Base-by-base conservation (phyloP, 768 basidiomycete genomes). In the Xerocomellus chrysenteron region DNA sequence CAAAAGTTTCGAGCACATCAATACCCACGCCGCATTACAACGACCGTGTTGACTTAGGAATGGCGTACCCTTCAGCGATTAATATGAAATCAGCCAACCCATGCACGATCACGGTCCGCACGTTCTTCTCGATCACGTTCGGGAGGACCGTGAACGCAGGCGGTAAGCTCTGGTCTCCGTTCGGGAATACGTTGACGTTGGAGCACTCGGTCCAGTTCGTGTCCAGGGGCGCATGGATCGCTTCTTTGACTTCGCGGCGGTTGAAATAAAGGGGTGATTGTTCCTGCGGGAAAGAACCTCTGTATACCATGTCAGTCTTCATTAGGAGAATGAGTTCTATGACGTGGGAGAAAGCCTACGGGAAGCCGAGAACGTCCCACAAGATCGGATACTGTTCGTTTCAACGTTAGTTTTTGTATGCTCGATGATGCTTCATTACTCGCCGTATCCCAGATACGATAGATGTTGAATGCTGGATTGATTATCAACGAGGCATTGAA, bases 361-460 rank as follows among this genome's bases (percentile, higher is more conserved):
- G 88, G 79, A 87, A 90, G n/a, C 88, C 88, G 32, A 90, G 84
- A 6, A 90, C 87, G 57, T 90, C 88, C 88, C 87, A 90, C 13
- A 86, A 73, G 41, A 87, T 76, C 0, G 88, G 89, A 70, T 75
- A 88, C 60, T 77, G 43, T 12, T 19, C 12, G 5, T 30, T 16
- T 12, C 33, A 8, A 44, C 12, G 32, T 64, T n/a, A 62, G 50
- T 26, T 30, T 44, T 41, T 30, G 17, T 26, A 1, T 26, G 4
- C 2, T 37, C 3, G 10, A 26, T 17, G 6, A 21, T 0, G 11
- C 9, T n/a, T 4, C 6, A 9, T 10, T 16, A 64, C 79, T 56
- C 49, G 73, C 79, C 19, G 82, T 87, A 64, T 90, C 88, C 70
- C 88, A 87, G 52, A 91, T 87, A 21, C 86, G 81, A 66, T 91